A percentile compares a stretch with the other conserved stretches of the same genome.
phyloP scores from a whole-genome alignment of 768 basidiomycete genomes.

The Pleurotus ostreatus region DNA sequence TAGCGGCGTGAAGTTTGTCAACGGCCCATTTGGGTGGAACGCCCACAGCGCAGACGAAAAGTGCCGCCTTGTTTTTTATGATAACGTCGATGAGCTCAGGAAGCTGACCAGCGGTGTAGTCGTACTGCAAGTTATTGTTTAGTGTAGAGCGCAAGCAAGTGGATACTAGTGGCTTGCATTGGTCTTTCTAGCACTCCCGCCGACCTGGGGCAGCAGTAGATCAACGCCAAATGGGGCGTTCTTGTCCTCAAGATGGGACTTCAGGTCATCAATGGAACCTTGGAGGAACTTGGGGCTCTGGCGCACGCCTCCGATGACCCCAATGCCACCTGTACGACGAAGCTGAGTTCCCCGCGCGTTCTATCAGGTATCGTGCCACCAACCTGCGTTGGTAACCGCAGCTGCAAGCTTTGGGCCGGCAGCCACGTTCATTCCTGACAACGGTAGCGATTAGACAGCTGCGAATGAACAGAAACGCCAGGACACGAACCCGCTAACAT shows the following conservation, averaged over 20 bases:
- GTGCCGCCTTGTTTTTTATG: slow-evolving; percentile 62
- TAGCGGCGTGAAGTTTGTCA: slow-evolving; percentile 74
- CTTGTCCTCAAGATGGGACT: slow-evolving; percentile 69
- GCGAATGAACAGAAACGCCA: background rate
- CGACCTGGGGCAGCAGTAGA: slow-evolving; percentile 77
- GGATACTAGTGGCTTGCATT: slow-evolving; percentile 37
- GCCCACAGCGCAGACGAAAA: slow-evolving; percentile 84
- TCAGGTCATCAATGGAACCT: slow-evolving; percentile 66
- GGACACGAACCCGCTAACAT: slow-evolving; percentile 65
- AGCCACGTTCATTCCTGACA: slow-evolving; percentile 75
- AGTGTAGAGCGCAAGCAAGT: slow-evolving; percentile 12
- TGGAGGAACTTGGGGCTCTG: slow-evolving; percentile 72
- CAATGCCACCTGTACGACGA: slow-evolving; percentile 56
- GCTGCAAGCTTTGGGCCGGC: slow-evolving; percentile 84
- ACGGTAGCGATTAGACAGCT: background rate
- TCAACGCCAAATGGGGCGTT: slow-evolving; percentile 81
- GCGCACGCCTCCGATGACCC: slow-evolving; percentile 81
- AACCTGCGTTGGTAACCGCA: slow-evolving; percentile 86
- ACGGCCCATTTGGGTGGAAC: slow-evolving; percentile 83
- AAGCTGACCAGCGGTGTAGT: slow-evolving; percentile 79
- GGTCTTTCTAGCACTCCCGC: slow-evolving; percentile 79
- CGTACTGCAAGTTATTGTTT: slow-evolving; percentile 32
- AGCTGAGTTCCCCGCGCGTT: background rate
- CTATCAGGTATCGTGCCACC: slow-evolving; percentile 1
- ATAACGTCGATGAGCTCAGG: slow-evolving; percentile 76